Evolutionary conservation across 257 asterid species (phyloP).

Genomic region (Solanum chmielewskii): DNA sequence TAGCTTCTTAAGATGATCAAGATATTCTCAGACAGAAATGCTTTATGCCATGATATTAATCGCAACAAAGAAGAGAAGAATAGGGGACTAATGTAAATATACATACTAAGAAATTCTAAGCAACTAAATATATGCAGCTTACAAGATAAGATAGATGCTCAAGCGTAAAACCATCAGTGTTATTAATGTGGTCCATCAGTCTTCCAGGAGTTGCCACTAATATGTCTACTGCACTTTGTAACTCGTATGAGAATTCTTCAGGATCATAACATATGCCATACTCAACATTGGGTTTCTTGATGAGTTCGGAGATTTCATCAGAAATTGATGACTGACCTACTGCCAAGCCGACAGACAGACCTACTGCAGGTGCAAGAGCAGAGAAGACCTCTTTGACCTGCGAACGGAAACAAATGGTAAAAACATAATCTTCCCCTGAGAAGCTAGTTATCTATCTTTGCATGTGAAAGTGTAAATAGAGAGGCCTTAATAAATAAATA

Average conservation of each 20-base stretch:
- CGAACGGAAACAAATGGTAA: background rate
- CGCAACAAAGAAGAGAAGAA: background rate
- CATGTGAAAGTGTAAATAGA: background rate
- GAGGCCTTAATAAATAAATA: background rate
- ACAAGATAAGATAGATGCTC: constrained; percentile 87
- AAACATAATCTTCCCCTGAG: background rate
- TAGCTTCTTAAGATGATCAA: background rate
- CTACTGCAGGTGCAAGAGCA: constrained; percentile 84
- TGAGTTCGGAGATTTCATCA: constrained; percentile 75
- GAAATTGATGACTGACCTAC: constrained; percentile 93
- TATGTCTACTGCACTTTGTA: constrained; percentile 73
- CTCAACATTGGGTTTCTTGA: constrained; percentile 48
- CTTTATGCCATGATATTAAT: background rate
- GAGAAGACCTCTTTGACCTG: constrained; percentile 85
- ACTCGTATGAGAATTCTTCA: constrained; percentile 31
- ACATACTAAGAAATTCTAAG: background rate
- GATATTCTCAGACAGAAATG: background rate
- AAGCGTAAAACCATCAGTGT: constrained; percentile 83
- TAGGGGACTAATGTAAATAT: background rate
- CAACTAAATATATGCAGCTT: constrained; percentile 16
- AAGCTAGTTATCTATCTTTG: background rate
- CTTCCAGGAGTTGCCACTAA: constrained; percentile 96
- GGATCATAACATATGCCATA: constrained; percentile 32
- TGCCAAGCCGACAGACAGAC: constrained; percentile 89
- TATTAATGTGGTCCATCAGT: constrained; percentile 83